phyloP scores from a whole-genome alignment of 257 asterid genomes.

The Solanum pimpinellifolium region DNA sequence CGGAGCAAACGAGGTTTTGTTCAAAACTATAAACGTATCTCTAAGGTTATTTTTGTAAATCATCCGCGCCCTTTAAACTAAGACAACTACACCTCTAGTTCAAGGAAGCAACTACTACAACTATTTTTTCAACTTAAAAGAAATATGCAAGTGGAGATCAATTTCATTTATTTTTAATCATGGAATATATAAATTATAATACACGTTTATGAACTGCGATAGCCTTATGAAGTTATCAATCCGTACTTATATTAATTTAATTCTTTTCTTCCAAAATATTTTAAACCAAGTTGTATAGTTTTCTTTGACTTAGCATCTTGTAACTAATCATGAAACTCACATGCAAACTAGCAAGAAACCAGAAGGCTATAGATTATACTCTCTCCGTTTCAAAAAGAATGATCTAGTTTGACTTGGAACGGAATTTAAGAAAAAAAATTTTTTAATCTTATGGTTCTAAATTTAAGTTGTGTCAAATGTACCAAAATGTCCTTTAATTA shows the following conservation, averaged over 20 bases:
- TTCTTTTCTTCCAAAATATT: background rate
- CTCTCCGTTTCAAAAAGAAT: too few species aligned
- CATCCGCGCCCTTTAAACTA: background rate
- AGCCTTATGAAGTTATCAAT: background rate
- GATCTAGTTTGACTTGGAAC: rapidly evolving
- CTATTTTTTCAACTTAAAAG: background rate
- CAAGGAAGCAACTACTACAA: background rate
- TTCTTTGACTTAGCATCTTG: background rate
- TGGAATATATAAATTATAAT: background rate
- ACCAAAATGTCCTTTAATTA: too few species aligned
- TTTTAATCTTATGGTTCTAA: too few species aligned
- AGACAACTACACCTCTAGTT: background rate
- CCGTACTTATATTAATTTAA: background rate
- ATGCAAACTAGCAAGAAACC: background rate
- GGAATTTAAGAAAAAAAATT: too few species aligned
- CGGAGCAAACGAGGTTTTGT: background rate
- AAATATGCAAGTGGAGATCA: background rate
- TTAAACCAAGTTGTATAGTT: background rate
- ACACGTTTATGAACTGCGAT: background rate
- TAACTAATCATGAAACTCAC: background rate
- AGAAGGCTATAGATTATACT: background rate
- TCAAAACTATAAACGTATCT: background rate
- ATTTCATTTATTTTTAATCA: background rate
- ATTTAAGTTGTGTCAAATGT: too few species aligned
- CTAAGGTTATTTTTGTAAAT: background rate